Base-by-base conservation (phyloP, 2,329 filamentous ascomycete species). In the Tolypocladium amazonense region DNA sequence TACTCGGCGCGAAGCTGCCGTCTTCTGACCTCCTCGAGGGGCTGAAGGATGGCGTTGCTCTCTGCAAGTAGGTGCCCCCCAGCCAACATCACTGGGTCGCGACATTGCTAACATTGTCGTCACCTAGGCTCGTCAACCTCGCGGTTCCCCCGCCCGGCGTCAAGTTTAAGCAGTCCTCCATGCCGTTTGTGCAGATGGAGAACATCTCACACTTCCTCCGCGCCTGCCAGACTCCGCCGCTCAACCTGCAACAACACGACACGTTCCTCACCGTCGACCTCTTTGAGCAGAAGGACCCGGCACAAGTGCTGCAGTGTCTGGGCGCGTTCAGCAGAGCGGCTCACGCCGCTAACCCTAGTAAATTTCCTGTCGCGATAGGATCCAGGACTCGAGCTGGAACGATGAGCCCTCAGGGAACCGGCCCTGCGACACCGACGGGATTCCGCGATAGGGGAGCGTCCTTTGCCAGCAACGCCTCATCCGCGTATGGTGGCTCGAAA, bases 111-210 rank as follows among this genome's bases (percentile, higher is more conserved):
- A 65, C 60, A 20, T 55, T 5, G 30, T 4, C n/a, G 56, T 2
- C 20, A 65, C 8, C 25, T n/a, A 94, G 91, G 70, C 86, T 97
- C 58, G 84, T 90, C 68, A 97, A 96, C 70, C 81, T 93, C 60
- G 89, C 84, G 38, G 75, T 88, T 43, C 89, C 90, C 33, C 84
- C 87, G 20, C 89, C 90, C 0, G 88, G 88, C 38, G 84, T 96
- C 75, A 91, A 88, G 73, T 97, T 89, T 82, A 97, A 97, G 76
- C 81, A 88, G 70, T 96, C 92, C 1, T 77, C 86, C 47, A 97
- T 97, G 93, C 94, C 94, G 0, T 99, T 99, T 72, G 93, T 97
- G 47, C 94, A 99, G 75, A 97, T 97, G 92, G 94, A 99, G 74
- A 99, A 99, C 72, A 97, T 99, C 70, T 95, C 92, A 5, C 90